Conservation (phyloP, 106 monocot genomes). For the Dactylorhiza incarnata region DNA sequence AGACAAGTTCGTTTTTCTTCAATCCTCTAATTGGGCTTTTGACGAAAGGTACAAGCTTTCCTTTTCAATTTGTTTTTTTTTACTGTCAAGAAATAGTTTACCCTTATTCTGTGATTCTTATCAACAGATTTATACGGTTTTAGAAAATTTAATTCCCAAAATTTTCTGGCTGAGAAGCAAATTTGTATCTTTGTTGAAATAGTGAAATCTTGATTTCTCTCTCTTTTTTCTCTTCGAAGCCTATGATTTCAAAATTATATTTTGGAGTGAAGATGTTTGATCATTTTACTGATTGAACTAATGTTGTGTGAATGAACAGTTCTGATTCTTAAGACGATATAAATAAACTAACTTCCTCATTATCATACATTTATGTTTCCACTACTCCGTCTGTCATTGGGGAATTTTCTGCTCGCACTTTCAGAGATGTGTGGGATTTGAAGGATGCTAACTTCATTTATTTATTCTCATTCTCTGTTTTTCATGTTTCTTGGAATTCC, state of each 20-base stretch:
- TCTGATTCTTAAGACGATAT: slow-evolving; percentile 25
- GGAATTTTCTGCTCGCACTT: slow-evolving; percentile 56
- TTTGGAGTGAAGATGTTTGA: not conserved
- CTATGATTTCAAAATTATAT: not conserved
- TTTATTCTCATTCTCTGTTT: slow-evolving; percentile 18
- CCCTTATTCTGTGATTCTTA: too few relatives aligned
- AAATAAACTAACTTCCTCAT: slow-evolving; percentile 9
- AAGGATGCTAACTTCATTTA: slow-evolving; percentile 25
- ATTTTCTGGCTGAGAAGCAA: too few relatives aligned
- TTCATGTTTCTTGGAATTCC: slow-evolving; percentile 19
- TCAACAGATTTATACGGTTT: too few relatives aligned
- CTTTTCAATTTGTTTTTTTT: too few relatives aligned
- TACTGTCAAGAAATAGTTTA: too few relatives aligned
- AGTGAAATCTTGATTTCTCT: not conserved
- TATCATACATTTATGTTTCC: slow-evolving; percentile 12
- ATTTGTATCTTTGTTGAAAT: too few relatives aligned
- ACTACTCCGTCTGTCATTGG: slow-evolving; percentile 67
- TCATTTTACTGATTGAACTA: not conserved
- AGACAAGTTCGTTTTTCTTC: too few relatives aligned
- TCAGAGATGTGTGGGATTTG: slow-evolving; percentile 71
- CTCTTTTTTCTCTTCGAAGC: not conserved
- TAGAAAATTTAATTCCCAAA: too few relatives aligned
- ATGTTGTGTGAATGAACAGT: slow-evolving; percentile 9
- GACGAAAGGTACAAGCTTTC: too few relatives aligned
- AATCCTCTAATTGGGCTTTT: too few relatives aligned